These are phyloP conservation scores for Orobanche coerulescens DNA, from an alignment of 257 asterid species.

Conservation along the genomic window DNA sequence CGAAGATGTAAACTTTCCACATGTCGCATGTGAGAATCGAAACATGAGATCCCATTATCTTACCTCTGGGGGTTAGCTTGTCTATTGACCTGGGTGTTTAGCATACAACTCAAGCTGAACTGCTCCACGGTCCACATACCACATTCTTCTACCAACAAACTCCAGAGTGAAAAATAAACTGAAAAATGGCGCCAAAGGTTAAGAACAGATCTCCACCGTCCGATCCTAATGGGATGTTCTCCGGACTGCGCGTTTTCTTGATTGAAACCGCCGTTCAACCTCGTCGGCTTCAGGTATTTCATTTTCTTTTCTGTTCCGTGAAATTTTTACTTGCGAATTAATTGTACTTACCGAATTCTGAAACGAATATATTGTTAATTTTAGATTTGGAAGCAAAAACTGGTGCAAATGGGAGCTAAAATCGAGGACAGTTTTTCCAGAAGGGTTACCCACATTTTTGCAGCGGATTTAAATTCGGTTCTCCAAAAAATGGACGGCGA, in stretches of 20 bases:
- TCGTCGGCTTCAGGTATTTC: constrained; percentile 67
- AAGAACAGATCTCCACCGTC: constrained; percentile 53
- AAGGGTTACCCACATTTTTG: constrained; percentile 62
- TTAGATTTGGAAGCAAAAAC: constrained; percentile 84
- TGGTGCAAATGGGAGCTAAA: constrained; percentile 79
- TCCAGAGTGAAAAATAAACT: background rate
- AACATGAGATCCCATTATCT: no score
- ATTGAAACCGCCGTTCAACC: constrained; percentile 51
- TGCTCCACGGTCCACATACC: background rate
- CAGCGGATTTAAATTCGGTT: constrained; percentile 43
- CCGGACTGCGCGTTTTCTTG: constrained; percentile 52
- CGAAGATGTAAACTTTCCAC: no score
- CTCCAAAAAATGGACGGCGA: constrained; percentile 35
- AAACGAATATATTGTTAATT: background rate
- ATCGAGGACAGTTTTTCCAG: constrained; percentile 42
- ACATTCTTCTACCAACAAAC: constrained; percentile 6
- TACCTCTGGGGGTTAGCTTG: no score
- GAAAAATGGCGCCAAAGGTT: constrained; percentile 72
- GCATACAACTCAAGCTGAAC: background rate
- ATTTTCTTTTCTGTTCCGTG: background rate
- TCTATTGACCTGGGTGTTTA: background rate
- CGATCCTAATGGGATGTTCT: constrained; percentile 83
- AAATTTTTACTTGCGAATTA: background rate
- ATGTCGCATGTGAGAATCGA: no score
- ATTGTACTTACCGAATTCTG: constrained; percentile 9